Percentiles rank a stretch among this genome's conserved stretches.
These are phyloP conservation scores for Penicillium canariense DNA, from an alignment of 495 filamentous ascomycete species.

Conservation along the genomic window DNA sequence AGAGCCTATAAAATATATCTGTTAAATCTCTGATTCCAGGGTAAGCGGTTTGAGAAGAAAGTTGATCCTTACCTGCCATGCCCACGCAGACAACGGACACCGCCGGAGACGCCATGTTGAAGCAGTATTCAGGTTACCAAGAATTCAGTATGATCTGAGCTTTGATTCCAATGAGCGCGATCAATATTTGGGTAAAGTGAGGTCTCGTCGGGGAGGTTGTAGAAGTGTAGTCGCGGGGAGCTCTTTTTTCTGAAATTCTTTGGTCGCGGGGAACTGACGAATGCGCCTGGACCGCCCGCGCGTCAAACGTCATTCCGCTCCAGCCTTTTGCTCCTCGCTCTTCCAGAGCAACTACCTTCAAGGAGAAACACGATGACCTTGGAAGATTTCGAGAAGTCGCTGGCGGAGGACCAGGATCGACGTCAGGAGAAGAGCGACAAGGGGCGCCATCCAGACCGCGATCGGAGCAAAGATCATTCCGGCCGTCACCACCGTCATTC, in stretches of 20 bases:
- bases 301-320: conserved; percentile 37
- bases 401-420: conserved; percentile 41
- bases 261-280: conserved; percentile 34
- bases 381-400: conserved; percentile 54
- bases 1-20: conserved; percentile 55
- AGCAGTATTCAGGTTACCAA: background rate
- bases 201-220: too few relatives aligned
- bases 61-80: conserved; percentile 70
- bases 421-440: conserved; percentile 35
- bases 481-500: conserved; percentile 39
- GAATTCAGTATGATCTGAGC: background rate
- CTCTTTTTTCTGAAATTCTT: conserved; percentile 34
- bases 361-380: conserved; percentile 42
- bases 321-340: conserved; percentile 17
- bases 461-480: conserved; percentile 41
- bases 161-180: background rate
- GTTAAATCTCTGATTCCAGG: background rate
- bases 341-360: background rate
- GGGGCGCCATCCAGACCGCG: conserved; percentile 36
- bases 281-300: conserved; percentile 35
- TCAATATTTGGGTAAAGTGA: too few relatives aligned
- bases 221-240: conserved; percentile 13
- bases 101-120: conserved; percentile 48
- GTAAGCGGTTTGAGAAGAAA: background rate
- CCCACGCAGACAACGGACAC: conserved; percentile 90